Conservation (phyloP, 805 yeast genomes). For the Saccharomycopsis capsularis region DNA sequence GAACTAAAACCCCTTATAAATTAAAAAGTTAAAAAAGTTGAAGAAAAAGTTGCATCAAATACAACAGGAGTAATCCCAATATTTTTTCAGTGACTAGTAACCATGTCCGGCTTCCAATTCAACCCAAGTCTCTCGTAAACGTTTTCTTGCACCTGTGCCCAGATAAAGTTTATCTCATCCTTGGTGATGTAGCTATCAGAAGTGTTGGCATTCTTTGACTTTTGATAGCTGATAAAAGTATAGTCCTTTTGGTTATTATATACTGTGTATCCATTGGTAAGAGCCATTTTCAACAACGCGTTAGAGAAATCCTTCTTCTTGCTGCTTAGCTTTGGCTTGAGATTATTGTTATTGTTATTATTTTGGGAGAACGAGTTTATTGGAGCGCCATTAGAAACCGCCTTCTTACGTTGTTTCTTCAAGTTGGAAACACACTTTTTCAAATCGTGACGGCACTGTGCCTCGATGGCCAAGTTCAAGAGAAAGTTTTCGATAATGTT, state of each 20-base stretch:
- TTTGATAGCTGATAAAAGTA: background rate
- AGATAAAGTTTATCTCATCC: constrained; percentile 50
- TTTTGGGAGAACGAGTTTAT: constrained; percentile 12
- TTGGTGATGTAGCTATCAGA: constrained; percentile 32
- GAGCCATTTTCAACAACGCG: constrained; percentile 29
- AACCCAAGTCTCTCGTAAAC: constrained; percentile 54
- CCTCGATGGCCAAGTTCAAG: constrained; percentile 58
- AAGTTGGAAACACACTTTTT: constrained; percentile 42
- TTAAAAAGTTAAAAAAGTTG: background rate
- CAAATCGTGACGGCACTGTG: constrained; percentile 63
- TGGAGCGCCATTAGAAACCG: constrained; percentile 13
- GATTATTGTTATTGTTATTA: constrained; percentile 10
- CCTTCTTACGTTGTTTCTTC: constrained; percentile 36
- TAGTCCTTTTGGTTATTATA: constrained; percentile 19
- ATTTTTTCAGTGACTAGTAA: background rate
- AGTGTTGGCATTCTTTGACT: constrained; percentile 18
- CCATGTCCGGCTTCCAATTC: constrained; percentile 47
- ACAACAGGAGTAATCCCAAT: background rate
- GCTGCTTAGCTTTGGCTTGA: background rate
- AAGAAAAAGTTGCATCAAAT: background rate
- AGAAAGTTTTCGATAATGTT: constrained; percentile 65
- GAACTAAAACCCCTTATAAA: background rate
- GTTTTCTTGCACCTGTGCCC: constrained; percentile 57
- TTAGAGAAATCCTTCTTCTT: background rate
- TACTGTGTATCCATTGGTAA: constrained; percentile 23